These are phyloP conservation scores for Immersiella caudata DNA, from an alignment of 495 filamentous ascomycete species.

Conservation along the genomic window DNA sequence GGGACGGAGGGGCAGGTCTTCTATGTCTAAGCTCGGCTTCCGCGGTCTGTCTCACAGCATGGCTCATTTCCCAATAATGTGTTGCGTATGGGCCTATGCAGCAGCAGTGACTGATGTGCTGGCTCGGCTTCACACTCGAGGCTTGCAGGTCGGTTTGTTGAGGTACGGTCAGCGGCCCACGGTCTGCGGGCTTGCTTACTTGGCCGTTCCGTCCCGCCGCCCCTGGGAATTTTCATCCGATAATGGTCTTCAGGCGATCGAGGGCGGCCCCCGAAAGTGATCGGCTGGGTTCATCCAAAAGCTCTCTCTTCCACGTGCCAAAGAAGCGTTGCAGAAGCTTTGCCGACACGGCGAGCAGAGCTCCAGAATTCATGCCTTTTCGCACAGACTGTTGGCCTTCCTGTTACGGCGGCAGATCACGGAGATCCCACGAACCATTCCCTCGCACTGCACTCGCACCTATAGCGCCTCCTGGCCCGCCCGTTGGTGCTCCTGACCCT, in stretches of 20 bases:
- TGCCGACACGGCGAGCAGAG: constrained; percentile 22
- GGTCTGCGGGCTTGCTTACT: neutral
- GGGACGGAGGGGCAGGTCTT: neutral
- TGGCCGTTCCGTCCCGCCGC: neutral
- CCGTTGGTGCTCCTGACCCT: constrained; percentile 5
- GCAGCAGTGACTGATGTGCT: constrained; percentile 12
- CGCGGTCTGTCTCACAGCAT: constrained; percentile 23
- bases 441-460: neutral
- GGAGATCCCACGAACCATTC: constrained; percentile 27
- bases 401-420: constrained; percentile 29
- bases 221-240: constrained; percentile 13
- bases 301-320: constrained; percentile 20
- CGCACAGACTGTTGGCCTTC: constrained; percentile 20
- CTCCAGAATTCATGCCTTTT: constrained; percentile 21
- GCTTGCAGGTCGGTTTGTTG: neutral
- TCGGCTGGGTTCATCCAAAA: neutral
- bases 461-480: constrained; percentile 13
- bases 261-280: neutral
- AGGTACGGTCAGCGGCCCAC: neutral
- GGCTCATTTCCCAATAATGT: constrained; percentile 18
- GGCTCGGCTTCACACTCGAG: constrained; percentile 3
- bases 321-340: constrained; percentile 20
- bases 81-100: constrained; percentile 22
- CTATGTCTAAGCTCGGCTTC: constrained; percentile 15
- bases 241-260: neutral